phyloP scores from a whole-genome alignment of 805 yeast species.

The Hanseniaspora valbyensis region DNA sequence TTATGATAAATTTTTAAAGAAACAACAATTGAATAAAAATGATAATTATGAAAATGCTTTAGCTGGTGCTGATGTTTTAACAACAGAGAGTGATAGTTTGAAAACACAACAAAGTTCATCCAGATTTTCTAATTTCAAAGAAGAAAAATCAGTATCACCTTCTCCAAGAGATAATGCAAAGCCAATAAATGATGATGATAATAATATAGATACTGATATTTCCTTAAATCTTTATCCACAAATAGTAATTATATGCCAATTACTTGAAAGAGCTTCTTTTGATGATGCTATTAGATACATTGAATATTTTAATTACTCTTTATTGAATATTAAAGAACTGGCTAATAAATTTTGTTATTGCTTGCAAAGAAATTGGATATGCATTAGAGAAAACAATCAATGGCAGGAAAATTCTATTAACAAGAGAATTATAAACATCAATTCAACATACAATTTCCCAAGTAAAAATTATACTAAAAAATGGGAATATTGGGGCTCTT shows the following conservation, averaged over 20 bases:
- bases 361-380: neutral
- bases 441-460: neutral
- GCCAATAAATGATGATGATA: conserved; percentile 4
- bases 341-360: neutral
- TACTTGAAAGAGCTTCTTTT: neutral
- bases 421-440: neutral
- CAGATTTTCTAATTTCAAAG: conserved; percentile 14
- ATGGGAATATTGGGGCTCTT: neutral
- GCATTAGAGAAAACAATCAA: neutral
- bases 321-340: neutral
- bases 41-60: conserved; percentile 38
- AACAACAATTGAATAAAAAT: conserved; percentile 46
- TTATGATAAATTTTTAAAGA: conserved; percentile 42
- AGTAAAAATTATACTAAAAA: neutral
- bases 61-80: conserved; percentile 78
- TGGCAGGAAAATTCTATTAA: neutral
- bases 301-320: neutral
- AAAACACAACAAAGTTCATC: too few relatives aligned
- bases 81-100: conserved; percentile 39
- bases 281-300: neutral
- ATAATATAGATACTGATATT: conserved; percentile 11
- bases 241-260: neutral
- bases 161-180: too few relatives aligned
- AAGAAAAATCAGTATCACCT: conserved; percentile 18
- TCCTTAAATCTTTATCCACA: neutral